Evolutionary conservation across 805 yeast genomes (phyloP), one percentile per base, ranked within the genome.

Genomic region (Wickerhamomyces chambardii): DNA sequence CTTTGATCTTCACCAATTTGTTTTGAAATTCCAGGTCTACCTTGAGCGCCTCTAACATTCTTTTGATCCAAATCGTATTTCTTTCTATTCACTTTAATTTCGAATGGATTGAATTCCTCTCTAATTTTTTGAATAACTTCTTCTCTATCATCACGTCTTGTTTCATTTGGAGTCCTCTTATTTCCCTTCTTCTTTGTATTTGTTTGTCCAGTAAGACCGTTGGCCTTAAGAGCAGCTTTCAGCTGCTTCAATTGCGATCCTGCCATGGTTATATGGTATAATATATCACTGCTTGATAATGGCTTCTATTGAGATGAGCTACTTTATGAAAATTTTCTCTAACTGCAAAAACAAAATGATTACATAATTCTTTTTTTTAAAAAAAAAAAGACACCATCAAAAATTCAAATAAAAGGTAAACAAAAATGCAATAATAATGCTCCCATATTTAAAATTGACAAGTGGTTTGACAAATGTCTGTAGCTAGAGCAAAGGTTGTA

Each of bases 91-190:
- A 74, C 66, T 47, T 85, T 83, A 30, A 75, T 68, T 49, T 89
- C 97, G 58, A 92, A 92, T 15, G 94, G 92, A 58, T 85, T 90
- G 66, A 89, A 87, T 47, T 89, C 82, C 34, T 74, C 77, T 50
- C 97, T 71, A 41, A 90, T 84, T 34, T 68, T 67, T 8, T 60
- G 55, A 14, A 85, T 63, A 10, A 72, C 65, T 30, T 66, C 58
- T 31, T 71, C 73, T 41, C 70, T 75, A 48, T 83, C 90, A 46
- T 82, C 82, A 48, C 83, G 68, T 50, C 84, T 73, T 34, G 78
- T 70, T 44, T 80, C 85, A 28, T 75, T 68, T 21, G 86, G 78
- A 28, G 65, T 63, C 52, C 70, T 68, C 50, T 65, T 68, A 35
- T 69, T 74, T 39, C 50, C 50, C 32, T 57, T 59, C 48, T 70